Percentiles rank a stretch among this genome's conserved stretches.
These are phyloP conservation scores for Dalbergia cochinchinensis DNA, from an alignment of 306 rosid species.

Conservation along the genomic window DNA sequence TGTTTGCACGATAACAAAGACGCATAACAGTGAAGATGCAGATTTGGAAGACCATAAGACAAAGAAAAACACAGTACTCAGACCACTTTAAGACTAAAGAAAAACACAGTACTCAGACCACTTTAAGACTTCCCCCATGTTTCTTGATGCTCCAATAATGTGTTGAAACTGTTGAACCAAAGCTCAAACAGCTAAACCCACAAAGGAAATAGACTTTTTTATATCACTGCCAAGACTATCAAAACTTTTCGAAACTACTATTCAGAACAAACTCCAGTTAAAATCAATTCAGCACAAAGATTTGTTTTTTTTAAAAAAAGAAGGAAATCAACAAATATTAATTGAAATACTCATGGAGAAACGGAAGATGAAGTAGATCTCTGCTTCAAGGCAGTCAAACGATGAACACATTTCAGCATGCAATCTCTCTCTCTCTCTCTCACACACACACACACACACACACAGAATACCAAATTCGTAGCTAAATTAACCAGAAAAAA, in stretches of 20 bases:
- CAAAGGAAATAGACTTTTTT: constrained; percentile 17
- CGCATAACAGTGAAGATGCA: constrained; percentile 32
- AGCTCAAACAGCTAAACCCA: constrained; percentile 22
- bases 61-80: constrained; percentile 14
- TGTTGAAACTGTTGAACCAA: constrained; percentile 13
- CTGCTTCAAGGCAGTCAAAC: not conserved
- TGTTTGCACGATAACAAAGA: not conserved
- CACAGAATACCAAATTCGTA: too few relatives aligned
- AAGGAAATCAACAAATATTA: not conserved
- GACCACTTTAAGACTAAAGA: constrained; percentile 38
- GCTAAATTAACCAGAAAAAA: not conserved
- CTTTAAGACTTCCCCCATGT: constrained; percentile 20
- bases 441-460: too few relatives aligned
- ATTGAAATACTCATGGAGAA: not conserved
- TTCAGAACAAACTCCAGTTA: not conserved
- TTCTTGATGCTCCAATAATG: constrained; percentile 39
- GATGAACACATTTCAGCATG: constrained; percentile 13
- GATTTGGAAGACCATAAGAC: constrained; percentile 18
- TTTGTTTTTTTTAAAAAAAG: not conserved
- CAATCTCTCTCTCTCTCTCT: constrained; percentile 19
- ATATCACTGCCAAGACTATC: not conserved
- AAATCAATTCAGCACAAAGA: constrained; percentile 30
- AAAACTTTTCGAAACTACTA: constrained; percentile 16
- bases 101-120: constrained; percentile 30
- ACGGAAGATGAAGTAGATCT: constrained; percentile 36